Evolutionary conservation across 164 flowering plant species (phyloP), one percentile per base, ranked within the genome.

Genomic region (Sedum album): DNA sequence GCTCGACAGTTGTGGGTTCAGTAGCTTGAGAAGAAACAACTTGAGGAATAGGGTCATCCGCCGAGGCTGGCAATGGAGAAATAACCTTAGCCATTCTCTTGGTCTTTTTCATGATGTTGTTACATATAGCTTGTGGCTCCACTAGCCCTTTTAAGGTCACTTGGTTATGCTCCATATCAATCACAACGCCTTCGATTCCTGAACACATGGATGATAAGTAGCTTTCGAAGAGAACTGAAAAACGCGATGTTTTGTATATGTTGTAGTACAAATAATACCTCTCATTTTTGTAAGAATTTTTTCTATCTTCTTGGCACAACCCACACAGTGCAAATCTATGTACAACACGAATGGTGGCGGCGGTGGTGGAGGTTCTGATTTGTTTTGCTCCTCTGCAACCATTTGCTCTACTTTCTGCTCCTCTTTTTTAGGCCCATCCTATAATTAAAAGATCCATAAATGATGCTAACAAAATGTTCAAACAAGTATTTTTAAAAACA

Each of bases 301-400:
- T 77, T 89, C 88, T 49, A 93, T 85, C 80, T 86, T 91, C 85
- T 85, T 93, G 20, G 96, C 91, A 75, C 98, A 93, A 14, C 98
- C 98, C 5, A 84, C 84, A 75, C 98, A 93, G 80, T 93, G 97
- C 88, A 93, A 79, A 76, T 91, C 96, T 33, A 93, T 86, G 68
- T 49, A 81, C 81, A 93, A 70, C 5, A 90, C 83, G 71, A 86
- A 78, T 4, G 96, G 39, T 0, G 89, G 91, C 38, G 38, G 46
- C 67, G 91, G 88, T 63, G 79, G 74, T 11, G 83, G 82, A 21
- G 68, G 42, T 51, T 79, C 79, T 64, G 49, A 68, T 57, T 73
- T 75, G 68, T 80, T 84, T 51, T 78, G 82, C 62, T 74, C 85
- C 28, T 36, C 39, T 48, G 73, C 73, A 0, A 18, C 10, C 46